Base-by-base conservation (phyloP, 768 basidiomycete genomes). In the Pulveroboletus frians region DNA sequence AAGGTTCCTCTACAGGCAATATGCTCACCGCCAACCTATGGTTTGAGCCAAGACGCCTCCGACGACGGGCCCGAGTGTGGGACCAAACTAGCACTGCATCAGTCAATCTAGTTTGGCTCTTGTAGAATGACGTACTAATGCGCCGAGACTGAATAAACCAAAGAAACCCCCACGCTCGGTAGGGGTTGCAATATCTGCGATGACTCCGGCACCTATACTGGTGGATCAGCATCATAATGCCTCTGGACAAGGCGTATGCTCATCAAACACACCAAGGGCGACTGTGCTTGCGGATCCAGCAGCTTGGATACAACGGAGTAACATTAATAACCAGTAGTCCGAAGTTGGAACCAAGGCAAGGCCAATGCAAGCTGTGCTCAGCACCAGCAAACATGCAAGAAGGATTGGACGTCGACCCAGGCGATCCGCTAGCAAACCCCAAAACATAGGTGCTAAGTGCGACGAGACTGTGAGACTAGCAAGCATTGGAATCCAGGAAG, bases 301-400 rank as follows among this genome's bases (percentile, higher is more conserved):
- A 2, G 86, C 83, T 71, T 92, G 90, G 3, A 92, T 32, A 51
- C 85, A 88, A 20, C 91, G 78, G n/a, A 93, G 74, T 14, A 92
- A 56, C 71, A 92, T 76, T 10, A 92, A 70, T 5, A 89, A 69
- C 88, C 87, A 92, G 62, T 87, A 92, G 4, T 75, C 84, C 4
- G 69, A 64, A 0, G 77, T 76, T 3, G 81, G 80, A 26, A 74
- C 71, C 17, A 79, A 61, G 4, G 80, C 81, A 17, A 82, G 64
- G 2, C 77, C 80, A 15, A 91, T 70, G 58, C 88, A 92, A 2
- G 88, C 79, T 8, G 79, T 47, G 9, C 80, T 69, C 31, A 90
- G 73, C 31, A 89, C 73, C 10, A 79, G 52, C 27, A 92, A 66
- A 57, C 87, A 90, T 3, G 66, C 71, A 32, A 84, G 68, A 59